Conservation (phyloP, 164 flowering plant genomes). For the Macadamia integrifolia region DNA sequence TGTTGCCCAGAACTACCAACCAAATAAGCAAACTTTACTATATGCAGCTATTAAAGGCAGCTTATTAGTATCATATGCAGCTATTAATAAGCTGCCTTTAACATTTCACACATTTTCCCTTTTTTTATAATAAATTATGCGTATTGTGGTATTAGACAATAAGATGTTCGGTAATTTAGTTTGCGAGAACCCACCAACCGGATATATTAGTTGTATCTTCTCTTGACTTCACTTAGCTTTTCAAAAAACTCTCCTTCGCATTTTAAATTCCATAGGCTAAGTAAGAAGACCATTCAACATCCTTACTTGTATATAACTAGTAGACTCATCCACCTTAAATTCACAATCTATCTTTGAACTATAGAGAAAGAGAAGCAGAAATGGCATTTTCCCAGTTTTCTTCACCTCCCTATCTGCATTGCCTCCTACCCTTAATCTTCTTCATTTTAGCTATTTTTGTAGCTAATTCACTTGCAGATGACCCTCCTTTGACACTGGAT, state of each 20-base stretch:
- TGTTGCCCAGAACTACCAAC: background rate
- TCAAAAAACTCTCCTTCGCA: constrained; percentile 13
- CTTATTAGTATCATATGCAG: too few relatives aligned
- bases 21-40: background rate
- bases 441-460: constrained; percentile 17
- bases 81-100: too few relatives aligned
- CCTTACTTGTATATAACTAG: constrained; percentile 8
- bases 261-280: background rate
- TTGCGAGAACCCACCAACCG: constrained; percentile 43
- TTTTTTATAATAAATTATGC: background rate
- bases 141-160: too few relatives aligned
- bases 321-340: constrained; percentile 12
- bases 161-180: constrained; percentile 23
- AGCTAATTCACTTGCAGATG: constrained; percentile 29
- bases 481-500: constrained; percentile 57
- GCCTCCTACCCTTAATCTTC: constrained; percentile 10
- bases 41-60: too few relatives aligned
- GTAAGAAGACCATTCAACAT: background rate
- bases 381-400: constrained; percentile 20
- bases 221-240: constrained; percentile 46
- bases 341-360: background rate
- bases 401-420: constrained; percentile 8
- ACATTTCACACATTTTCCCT: background rate
- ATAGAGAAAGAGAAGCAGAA: background rate
- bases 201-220: constrained; percentile 67